These are phyloP conservation scores for Caloboletus firmus DNA, from an alignment of 1,284 basidiomycete species.

Conservation along the genomic window DNA sequence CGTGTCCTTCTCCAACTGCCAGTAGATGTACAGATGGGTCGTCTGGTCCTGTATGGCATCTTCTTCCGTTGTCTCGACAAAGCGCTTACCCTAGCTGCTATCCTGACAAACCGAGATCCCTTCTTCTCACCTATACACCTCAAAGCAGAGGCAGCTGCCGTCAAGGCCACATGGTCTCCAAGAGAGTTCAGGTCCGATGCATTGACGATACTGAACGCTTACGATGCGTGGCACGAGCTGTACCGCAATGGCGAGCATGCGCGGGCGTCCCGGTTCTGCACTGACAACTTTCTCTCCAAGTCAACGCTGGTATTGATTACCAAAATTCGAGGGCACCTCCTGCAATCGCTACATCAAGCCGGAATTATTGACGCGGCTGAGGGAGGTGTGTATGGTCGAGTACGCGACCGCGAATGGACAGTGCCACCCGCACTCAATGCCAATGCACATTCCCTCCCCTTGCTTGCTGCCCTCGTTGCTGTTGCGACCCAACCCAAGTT, in stretches of 20 bases:
- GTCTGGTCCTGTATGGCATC: constrained; percentile 86
- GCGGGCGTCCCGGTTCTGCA: constrained; percentile 75
- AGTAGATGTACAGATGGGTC: constrained; percentile 87
- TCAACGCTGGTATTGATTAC: constrained; percentile 82
- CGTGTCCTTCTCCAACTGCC: constrained; percentile 88
- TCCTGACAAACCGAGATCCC: constrained; percentile 88
- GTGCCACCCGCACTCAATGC: constrained; percentile 73
- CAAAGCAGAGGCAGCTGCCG: constrained; percentile 60
- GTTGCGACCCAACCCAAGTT: constrained; percentile 93
- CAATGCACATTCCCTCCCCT: constrained; percentile 74
- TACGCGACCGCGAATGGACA: constrained; percentile 31
- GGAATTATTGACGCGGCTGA: constrained; percentile 82
- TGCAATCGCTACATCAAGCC: constrained; percentile 76
- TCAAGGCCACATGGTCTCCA: constrained; percentile 83
- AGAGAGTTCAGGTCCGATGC: constrained; percentile 84
- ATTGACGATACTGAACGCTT: constrained; percentile 80
- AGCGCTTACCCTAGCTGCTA: constrained; percentile 86
- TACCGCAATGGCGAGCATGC: constrained; percentile 64
- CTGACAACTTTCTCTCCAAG: constrained; percentile 88
- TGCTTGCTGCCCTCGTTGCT: constrained; percentile 86
- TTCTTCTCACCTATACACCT: constrained; percentile 82
- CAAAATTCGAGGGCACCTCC: constrained; percentile 81
- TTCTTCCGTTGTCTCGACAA: constrained; percentile 95
- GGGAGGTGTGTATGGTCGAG: constrained; percentile 46
- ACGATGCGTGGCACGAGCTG: constrained; percentile 78